These are phyloP conservation scores for Rostrohypoxylon terebratum DNA, from an alignment of 495 filamentous ascomycete genomes.

Conservation along the genomic window DNA sequence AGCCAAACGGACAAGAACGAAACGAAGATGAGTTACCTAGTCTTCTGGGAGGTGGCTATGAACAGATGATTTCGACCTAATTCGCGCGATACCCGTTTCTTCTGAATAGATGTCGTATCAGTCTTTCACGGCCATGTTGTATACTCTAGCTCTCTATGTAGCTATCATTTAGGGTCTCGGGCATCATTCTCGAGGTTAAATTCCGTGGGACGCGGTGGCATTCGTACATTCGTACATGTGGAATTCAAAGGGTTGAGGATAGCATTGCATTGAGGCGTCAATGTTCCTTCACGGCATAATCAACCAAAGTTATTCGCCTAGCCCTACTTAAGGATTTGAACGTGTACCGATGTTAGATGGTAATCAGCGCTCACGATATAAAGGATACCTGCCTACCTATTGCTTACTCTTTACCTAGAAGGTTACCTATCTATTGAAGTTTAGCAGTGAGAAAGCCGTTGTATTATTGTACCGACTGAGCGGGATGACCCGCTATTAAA, in stretches of 20 bases:
- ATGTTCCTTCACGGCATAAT: neutral
- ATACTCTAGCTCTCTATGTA: neutral
- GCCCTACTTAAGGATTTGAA: neutral
- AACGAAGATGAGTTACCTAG: conserved; percentile 48
- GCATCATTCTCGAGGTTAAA: neutral
- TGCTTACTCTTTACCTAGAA: too few species aligned
- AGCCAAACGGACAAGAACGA: conserved; percentile 51
- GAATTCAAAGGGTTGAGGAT: neutral
- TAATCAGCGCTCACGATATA: neutral
- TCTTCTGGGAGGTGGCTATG: conserved; percentile 14
- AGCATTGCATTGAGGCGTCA: neutral
- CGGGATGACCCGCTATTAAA: neutral
- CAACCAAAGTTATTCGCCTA: neutral
- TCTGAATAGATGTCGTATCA: conserved; percentile 3
- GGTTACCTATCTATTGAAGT: too few species aligned
- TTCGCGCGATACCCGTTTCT: conserved; percentile 44
- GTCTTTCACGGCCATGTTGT: neutral
- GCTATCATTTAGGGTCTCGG: neutral
- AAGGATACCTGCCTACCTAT: too few species aligned
- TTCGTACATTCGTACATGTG: neutral
- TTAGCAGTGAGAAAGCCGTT: neutral
- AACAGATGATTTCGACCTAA: conserved; percentile 33
- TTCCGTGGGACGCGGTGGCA: neutral
- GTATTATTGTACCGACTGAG: neutral
- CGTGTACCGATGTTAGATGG: neutral